Evolutionary conservation across 2,329 filamentous ascomycete species (phyloP).

Genomic region (Akanthomyces dipterigenus): DNA sequence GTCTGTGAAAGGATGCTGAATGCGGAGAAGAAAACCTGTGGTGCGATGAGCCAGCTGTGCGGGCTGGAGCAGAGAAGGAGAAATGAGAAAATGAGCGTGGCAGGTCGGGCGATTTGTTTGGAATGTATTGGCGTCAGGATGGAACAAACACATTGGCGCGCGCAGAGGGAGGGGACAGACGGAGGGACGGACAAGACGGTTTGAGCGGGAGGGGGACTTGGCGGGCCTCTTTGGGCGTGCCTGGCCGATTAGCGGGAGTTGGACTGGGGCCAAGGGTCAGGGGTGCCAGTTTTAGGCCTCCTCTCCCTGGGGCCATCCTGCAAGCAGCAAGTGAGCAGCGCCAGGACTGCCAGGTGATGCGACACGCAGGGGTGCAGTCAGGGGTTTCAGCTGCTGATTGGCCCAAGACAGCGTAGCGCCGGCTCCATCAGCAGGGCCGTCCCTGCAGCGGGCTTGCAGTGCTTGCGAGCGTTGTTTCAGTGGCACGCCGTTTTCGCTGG

Average conservation of each 20-base stretch:
- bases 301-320: slow-evolving; percentile 1
- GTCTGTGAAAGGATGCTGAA: neutral
- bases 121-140: slow-evolving; percentile 1
- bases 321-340: neutral
- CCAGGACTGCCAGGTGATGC: slow-evolving; percentile 14
- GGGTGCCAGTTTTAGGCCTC: neutral
- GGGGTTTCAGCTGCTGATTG: slow-evolving; percentile 12
- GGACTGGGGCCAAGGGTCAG: neutral
- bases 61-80: neutral
- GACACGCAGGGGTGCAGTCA: neutral
- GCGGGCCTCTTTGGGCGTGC: neutral
- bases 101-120: neutral
- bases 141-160: neutral
- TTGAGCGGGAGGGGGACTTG: neutral
- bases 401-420: slow-evolving; percentile 1
- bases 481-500: neutral
- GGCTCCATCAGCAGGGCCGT: neutral
- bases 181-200: neutral
- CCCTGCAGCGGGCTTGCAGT: neutral
- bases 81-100: neutral
- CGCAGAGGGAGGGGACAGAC: neutral
- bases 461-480: neutral
- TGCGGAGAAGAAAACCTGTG: neutral
- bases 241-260: neutral
- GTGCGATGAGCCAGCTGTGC: neutral